Conservation (phyloP, 2,329 filamentous ascomycete species). For the Exophiala spinifera region DNA sequence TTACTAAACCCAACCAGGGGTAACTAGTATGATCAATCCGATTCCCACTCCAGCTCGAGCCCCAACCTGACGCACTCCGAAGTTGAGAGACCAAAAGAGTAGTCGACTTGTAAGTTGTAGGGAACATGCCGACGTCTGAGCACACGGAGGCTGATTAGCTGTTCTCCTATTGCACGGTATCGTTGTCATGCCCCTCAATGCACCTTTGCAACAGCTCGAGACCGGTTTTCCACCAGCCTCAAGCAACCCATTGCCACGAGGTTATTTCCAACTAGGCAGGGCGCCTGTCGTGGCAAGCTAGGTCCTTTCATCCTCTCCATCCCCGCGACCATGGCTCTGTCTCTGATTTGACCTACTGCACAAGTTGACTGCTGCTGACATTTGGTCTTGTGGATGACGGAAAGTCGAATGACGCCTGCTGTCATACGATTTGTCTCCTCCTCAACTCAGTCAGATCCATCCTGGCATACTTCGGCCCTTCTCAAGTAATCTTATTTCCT, state of each 20-base stretch:
- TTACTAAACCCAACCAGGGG: constrained; percentile 4
- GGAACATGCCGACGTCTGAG: constrained; percentile 14
- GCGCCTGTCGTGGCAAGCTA: constrained; percentile 15
- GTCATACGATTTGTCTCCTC: constrained; percentile 9
- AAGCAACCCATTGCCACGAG: constrained; percentile 13
- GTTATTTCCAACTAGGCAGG: constrained; percentile 13
- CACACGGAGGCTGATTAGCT: constrained; percentile 21
- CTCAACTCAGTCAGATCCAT: neutral
- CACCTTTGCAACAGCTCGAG: constrained; percentile 15
- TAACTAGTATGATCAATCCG: constrained; percentile 3
- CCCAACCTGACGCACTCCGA: constrained; percentile 5
- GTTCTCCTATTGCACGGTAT: constrained; percentile 15
- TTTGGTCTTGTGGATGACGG: constrained; percentile 11
- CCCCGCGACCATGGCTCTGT: constrained; percentile 3
- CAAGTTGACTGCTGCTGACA: constrained; percentile 13
- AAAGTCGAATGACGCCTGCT: constrained; percentile 4
- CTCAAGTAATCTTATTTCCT: neutral
- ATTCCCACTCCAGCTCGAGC: constrained; percentile 11
- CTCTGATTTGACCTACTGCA: constrained; percentile 13
- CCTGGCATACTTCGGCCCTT: neutral
- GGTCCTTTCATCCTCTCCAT: constrained; percentile 3
- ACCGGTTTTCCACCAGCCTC: constrained; percentile 18
- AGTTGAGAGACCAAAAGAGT: constrained; percentile 3
- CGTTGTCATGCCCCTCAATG: constrained; percentile 8
- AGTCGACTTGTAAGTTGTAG: constrained; percentile 5